Base-by-base conservation (phyloP, 164 flowering plant species). In the Paratinospora sagittata region DNA sequence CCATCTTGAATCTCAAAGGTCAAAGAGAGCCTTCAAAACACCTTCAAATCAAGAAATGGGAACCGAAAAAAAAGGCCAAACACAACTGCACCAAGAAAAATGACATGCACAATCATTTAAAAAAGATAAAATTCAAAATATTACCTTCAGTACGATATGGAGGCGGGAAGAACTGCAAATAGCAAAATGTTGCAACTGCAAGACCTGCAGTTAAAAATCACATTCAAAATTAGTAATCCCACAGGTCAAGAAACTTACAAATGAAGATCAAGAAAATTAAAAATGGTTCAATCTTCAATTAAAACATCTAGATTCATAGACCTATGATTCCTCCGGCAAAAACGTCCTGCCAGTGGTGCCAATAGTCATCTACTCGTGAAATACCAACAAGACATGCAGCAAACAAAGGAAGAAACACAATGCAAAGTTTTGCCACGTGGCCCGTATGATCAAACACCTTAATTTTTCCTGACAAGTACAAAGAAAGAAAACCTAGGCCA, bases 271-370 rank as follows among this genome's bases (percentile, higher is more conserved):
- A 55, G 61, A n/a, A 21, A 55, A 19, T 27, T n/a, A 68, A 24
- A 8, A 19, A 34, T 21, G 14, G 8, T 27, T 37, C 69, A 27
- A 62, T 69, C 45, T 47, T 65, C 43, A 24, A 30, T 13, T 19
- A 68, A 6, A 64, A 11, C 13, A 71, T 39, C 41, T n/a, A 41
- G 3, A 73, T 36, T 68, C 52, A 80, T 84, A 27, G 33, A 90
- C 97, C 98, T 81, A 92, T 16, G 65, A 92, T 64, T 24, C 87
- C 94, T 24, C 92, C 96, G 55, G 92, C 90, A 75, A 92, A 90
- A 14, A 92, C 96, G 74, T 90, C 98, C 76, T 89, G 90, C 98
- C 96, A 92, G 76, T 90, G 93, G 74, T 92, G 98, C 96, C 98
- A 90, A 70, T 92, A 89, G 77, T 90, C 96, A 79, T 87, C 89